These are phyloP conservation scores for Backusella psychrophila DNA, from an alignment of 192 early-diverging fungal genomes.

Conservation along the genomic window DNA sequence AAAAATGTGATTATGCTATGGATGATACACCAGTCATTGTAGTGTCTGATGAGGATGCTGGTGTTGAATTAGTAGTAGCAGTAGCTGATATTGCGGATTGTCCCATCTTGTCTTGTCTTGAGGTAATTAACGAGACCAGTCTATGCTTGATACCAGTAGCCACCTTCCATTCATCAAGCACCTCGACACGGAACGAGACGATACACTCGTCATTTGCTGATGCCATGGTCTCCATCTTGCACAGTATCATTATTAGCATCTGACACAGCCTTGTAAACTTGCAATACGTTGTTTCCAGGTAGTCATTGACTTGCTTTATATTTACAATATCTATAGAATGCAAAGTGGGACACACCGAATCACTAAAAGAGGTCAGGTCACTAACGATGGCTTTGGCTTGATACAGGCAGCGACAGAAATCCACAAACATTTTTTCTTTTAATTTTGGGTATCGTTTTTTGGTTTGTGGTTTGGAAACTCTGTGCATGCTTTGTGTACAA, in stretches of 20 bases:
- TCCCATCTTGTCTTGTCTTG: neutral
- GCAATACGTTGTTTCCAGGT: slow-evolving; percentile 19
- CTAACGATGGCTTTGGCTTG: slow-evolving; percentile 31
- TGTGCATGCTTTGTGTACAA: neutral
- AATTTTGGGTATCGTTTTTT: neutral
- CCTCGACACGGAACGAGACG: slow-evolving; percentile 20
- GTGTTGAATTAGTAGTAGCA: neutral
- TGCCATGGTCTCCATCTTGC: slow-evolving; percentile 11
- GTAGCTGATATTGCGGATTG: neutral
- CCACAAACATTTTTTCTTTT: slow-evolving; percentile 19
- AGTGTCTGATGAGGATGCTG: neutral
- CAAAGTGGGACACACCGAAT: slow-evolving; percentile 13
- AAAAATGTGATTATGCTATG: neutral
- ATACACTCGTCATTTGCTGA: slow-evolving; percentile 20
- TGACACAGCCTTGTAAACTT: slow-evolving; percentile 29
- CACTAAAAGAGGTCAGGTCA: slow-evolving; percentile 19
- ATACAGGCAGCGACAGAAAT: slow-evolving; percentile 26
- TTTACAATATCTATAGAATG: neutral
- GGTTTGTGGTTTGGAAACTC: neutral
- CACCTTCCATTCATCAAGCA: slow-evolving; percentile 18
- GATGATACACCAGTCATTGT: neutral
- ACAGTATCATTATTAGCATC: slow-evolving; percentile 20
- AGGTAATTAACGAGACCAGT: neutral
- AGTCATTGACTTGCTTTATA: slow-evolving; percentile 17
- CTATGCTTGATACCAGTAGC: slow-evolving; percentile 23